These are phyloP conservation scores for Colletotrichum sp. DNA, from an alignment of 2,329 filamentous ascomycete species.

Conservation along the genomic window DNA sequence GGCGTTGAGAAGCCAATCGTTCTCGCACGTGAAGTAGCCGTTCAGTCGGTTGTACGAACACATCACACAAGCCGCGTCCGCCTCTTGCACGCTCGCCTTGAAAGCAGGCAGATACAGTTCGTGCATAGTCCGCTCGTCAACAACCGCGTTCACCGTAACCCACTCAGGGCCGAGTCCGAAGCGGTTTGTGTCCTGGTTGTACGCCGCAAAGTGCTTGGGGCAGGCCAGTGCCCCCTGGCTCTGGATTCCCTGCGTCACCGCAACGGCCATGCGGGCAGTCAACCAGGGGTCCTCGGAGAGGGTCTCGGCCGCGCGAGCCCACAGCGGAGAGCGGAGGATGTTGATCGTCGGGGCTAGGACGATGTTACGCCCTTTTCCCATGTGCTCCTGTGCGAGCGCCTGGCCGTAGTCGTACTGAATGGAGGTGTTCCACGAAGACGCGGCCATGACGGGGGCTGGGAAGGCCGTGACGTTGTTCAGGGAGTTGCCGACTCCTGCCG, in stretches of 20 bases:
- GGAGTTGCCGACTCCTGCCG: background rate
- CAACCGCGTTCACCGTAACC: constrained; percentile 49
- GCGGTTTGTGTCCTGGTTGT: constrained; percentile 49
- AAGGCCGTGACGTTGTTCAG: background rate
- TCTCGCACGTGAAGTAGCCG: constrained; percentile 34
- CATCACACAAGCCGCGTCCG: constrained; percentile 61
- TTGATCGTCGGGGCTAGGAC: constrained; percentile 68
- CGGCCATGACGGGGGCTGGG: background rate
- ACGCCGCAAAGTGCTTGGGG: constrained; percentile 41
- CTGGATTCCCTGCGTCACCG: constrained; percentile 36
- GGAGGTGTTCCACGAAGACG: constrained; percentile 34
- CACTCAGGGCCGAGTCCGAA: constrained; percentile 35
- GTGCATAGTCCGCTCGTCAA: constrained; percentile 59
- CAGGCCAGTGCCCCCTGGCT: constrained; percentile 32
- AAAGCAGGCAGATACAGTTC: constrained; percentile 71
- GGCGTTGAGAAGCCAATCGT: background rate
- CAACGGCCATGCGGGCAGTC: constrained; percentile 23
- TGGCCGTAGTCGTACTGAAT: constrained; percentile 16
- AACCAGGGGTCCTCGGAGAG: constrained; percentile 59
- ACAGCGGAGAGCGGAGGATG: constrained; percentile 65
- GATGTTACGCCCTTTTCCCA: constrained; percentile 59
- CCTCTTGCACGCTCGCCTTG: constrained; percentile 62
- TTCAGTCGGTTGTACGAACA: constrained; percentile 62
- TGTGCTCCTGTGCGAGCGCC: constrained; percentile 21
- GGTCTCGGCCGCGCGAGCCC: constrained; percentile 68